These are phyloP conservation scores for Phanerochaete carnosa DNA, from an alignment of 768 basidiomycete genomes.

Conservation along the genomic window DNA sequence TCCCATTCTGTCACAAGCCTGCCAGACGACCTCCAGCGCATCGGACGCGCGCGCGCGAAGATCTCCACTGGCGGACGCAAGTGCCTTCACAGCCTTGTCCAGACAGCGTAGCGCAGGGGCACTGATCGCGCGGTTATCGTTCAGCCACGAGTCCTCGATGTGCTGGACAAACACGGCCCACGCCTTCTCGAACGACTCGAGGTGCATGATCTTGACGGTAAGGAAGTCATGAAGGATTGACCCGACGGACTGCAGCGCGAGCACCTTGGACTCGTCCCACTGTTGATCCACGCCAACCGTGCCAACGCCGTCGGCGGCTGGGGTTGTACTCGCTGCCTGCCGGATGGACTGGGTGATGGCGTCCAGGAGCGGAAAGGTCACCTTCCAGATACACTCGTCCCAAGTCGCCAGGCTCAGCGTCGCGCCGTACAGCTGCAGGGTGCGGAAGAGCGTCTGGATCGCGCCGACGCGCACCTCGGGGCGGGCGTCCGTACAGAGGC, in stretches of 20 bases:
- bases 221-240: constrained; percentile 83
- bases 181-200: constrained; percentile 64
- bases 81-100: constrained; percentile 72
- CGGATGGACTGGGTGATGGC: constrained; percentile 58
- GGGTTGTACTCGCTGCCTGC: constrained; percentile 19
- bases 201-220: constrained; percentile 63
- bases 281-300: constrained; percentile 33
- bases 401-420: constrained; percentile 81
- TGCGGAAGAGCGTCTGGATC: constrained; percentile 92
- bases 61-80: constrained; percentile 30
- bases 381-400: constrained; percentile 89
- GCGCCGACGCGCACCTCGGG: constrained; percentile 91
- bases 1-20: constrained; percentile 64
- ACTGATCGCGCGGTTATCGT: constrained; percentile 63
- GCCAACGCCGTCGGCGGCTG: constrained; percentile 15
- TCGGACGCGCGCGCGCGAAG: constrained; percentile 39
- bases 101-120: constrained; percentile 84
- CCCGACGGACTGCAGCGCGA: constrained; percentile 82
- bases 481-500: constrained; percentile 76
- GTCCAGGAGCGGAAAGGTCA: constrained; percentile 85
- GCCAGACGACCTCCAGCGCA: constrained; percentile 66
- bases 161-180: constrained; percentile 76
- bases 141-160: constrained; percentile 65
- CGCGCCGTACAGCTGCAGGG: constrained; percentile 90
- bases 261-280: constrained; percentile 87